Conservation (phyloP, 306 rosid genomes). For the Sechiopsis laciniata region DNA sequence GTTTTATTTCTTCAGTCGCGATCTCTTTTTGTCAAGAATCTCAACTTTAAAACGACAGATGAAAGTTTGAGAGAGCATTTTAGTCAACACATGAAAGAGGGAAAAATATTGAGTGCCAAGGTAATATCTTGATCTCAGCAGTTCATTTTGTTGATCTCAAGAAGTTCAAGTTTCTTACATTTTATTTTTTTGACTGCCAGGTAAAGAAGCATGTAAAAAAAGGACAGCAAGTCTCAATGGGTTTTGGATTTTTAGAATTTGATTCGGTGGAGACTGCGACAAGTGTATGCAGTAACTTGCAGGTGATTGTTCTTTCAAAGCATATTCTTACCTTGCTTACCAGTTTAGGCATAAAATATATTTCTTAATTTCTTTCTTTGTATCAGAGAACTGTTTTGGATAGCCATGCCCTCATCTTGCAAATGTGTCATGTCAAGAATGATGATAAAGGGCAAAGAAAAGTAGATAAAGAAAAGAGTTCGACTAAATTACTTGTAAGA, state of each 20-base stretch:
- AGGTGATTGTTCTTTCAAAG: constrained; percentile 40
- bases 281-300: constrained; percentile 52
- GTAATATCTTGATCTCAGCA: constrained; percentile 33
- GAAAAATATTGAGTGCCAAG: constrained; percentile 67
- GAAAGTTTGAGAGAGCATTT: constrained; percentile 65
- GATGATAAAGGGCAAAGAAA: constrained; percentile 43
- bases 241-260: constrained; percentile 82
- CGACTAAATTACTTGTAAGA: constrained; percentile 71
- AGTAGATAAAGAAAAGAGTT: constrained; percentile 60
- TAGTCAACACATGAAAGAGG: constrained; percentile 55
- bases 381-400: constrained; percentile 80
- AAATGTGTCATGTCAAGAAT: constrained; percentile 65
- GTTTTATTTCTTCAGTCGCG: constrained; percentile 51
- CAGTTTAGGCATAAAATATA: constrained; percentile 26
- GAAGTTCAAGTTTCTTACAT: constrained; percentile 19
- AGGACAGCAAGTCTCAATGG: constrained; percentile 81
- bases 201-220: constrained; percentile 78
- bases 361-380: constrained; percentile 19
- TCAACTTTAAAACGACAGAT: constrained; percentile 74
- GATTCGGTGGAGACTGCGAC: constrained; percentile 74
- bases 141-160: constrained; percentile 3
- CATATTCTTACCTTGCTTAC: background rate
- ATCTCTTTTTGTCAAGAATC: constrained; percentile 88
- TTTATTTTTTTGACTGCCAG: constrained; percentile 33
- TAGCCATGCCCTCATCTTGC: constrained; percentile 71